Percentiles rank a stretch among this genome's conserved stretches.
Evolutionary conservation across 805 yeast species (phyloP).

Genomic region (Metschnikowia dekortorum): DNA sequence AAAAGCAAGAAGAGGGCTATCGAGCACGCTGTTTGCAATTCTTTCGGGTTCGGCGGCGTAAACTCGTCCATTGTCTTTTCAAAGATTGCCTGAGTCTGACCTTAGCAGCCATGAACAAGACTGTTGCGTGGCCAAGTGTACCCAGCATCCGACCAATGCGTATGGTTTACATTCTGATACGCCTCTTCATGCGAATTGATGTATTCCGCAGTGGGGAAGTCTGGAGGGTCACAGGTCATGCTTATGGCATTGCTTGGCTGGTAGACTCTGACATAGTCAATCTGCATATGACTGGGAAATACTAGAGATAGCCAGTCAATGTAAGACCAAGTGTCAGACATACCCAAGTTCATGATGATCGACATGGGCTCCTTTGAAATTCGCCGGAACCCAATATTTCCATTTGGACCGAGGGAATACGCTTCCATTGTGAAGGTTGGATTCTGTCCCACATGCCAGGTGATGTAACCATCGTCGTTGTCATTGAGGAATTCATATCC

Average conservation of each 20-base stretch:
- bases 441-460: slow-evolving; percentile 80
- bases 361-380: slow-evolving; percentile 38
- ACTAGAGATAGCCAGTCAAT: slow-evolving; percentile 32
- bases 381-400: slow-evolving; percentile 34
- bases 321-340: slow-evolving; percentile 38
- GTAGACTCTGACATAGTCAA: slow-evolving; percentile 40
- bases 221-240: slow-evolving; percentile 37
- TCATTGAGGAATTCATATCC: slow-evolving; percentile 78
- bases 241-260: slow-evolving; percentile 28
- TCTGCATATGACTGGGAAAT: slow-evolving; percentile 34
- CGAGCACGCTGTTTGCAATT: slow-evolving; percentile 69
- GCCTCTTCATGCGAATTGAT: slow-evolving; percentile 30
- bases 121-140: slow-evolving; percentile 53
- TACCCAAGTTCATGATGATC: slow-evolving; percentile 35
- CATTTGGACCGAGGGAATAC: slow-evolving; percentile 36
- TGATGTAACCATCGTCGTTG: slow-evolving; percentile 62
- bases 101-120: slow-evolving; percentile 19
- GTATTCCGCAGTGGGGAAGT: slow-evolving; percentile 34
- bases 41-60: slow-evolving; percentile 98
- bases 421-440: slow-evolving; percentile 28
- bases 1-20: slow-evolving; percentile 37
- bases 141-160: slow-evolving; percentile 38
- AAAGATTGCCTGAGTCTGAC: slow-evolving; percentile 1
- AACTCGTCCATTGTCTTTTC: slow-evolving; percentile 67
- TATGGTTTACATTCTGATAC: slow-evolving; percentile 31